Base-by-base conservation (phyloP, 805 yeast species). In the Saturnispora sekii region DNA sequence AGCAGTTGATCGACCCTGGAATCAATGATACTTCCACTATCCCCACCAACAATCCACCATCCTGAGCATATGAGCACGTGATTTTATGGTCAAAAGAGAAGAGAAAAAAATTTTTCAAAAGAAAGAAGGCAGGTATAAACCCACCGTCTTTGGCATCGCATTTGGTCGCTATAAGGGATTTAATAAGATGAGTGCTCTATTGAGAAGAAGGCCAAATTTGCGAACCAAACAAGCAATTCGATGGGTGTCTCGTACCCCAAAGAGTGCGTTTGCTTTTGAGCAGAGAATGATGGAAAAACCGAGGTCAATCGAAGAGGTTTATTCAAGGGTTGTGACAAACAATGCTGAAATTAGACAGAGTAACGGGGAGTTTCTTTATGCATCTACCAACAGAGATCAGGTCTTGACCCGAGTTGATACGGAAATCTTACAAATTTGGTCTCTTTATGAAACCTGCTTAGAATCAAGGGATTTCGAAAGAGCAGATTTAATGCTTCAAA, bases 371-470 rank as follows among this genome's bases (percentile, higher is more conserved):
- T 48, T 48, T 38, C 40, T 38, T 35, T 45, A 38, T 28, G 46
- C 51, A 30, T 54, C 62, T n/a, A 48, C 60, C 4, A 40, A 55
- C 4, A 41, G 48, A n/a, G 65, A 61, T 46, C 52, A 53, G 10
- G 54, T 59, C 36, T 45, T 58, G 32, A 58, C 63, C 4, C 55
- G 61, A 11, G 51, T 55, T 14, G 56, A 57, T 9, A 47, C 55
- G 2, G 50, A 52, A 8, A 48, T 53, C 14, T 39, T 54, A 29
- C 61, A 60, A 45, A 50, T 58, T 6, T 87, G 89, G 79, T 75
- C 89, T 3, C 63, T 87, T 32, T 68, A 86, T 35, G 95, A 87
- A 53, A 90, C 93, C 0, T 81, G 89, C 51, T 57, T 87, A 30
- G 75, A 77, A 37, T 73, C 83, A 31, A 72, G 72, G 43, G 82